These are phyloP conservation scores for Lipomyces oligophaga DNA, from an alignment of 805 yeast genomes.

Conservation along the genomic window DNA sequence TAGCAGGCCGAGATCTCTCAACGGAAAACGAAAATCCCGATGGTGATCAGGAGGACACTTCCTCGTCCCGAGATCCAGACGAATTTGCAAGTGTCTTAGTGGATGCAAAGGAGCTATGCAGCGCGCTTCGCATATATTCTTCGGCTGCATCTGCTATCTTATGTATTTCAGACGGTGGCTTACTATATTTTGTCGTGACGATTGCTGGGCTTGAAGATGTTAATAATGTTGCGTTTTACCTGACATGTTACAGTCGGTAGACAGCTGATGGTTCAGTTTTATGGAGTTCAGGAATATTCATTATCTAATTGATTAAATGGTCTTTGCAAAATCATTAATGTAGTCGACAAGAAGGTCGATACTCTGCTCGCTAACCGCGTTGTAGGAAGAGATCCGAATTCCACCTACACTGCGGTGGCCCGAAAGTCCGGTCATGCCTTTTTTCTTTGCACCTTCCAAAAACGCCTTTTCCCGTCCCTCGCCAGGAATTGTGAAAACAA, in stretches of 20 bases:
- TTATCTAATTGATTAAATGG: neutral
- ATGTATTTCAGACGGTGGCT: conserved; percentile 23
- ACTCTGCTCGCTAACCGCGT: conserved; percentile 69
- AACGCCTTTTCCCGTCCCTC: conserved; percentile 64
- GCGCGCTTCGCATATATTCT: conserved; percentile 26
- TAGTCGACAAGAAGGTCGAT: conserved; percentile 56
- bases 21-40: no score
- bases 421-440: conserved; percentile 70
- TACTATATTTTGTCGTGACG: conserved; percentile 29
- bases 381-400: conserved; percentile 83
- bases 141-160: conserved; percentile 23
- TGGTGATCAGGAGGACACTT: neutral
- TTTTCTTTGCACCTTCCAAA: conserved; percentile 58
- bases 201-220: conserved; percentile 27
- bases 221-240: conserved; percentile 29
- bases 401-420: conserved; percentile 99
- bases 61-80: conserved; percentile 4
- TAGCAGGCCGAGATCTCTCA: conserved; percentile 9
- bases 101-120: conserved; percentile 31
- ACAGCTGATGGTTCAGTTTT: no score
- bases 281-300: neutral
- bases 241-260: conserved; percentile 15
- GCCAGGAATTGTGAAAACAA: conserved; percentile 73
- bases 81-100: conserved; percentile 22
- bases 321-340: conserved; percentile 54